These are phyloP conservation scores for Rhizopogon rudus DNA, from an alignment of 768 basidiomycete genomes.

Conservation along the genomic window DNA sequence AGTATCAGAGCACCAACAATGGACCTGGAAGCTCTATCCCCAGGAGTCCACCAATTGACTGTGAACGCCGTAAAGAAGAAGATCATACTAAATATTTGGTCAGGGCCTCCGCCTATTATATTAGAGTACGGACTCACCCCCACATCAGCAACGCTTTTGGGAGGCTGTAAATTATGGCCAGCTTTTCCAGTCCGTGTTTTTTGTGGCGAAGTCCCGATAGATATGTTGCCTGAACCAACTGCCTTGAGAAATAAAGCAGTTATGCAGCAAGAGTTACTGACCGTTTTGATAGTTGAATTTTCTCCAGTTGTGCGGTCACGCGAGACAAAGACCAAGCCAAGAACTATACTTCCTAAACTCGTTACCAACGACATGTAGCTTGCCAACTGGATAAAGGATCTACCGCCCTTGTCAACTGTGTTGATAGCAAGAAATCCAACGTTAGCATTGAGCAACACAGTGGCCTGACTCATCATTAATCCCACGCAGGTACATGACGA, in stretches of 20 bases:
- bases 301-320: conserved; percentile 32
- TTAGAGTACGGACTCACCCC: conserved; percentile 37
- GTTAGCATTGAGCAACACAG: conserved; percentile 54
- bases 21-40: conserved; percentile 7
- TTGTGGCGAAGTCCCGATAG: conserved; percentile 16
- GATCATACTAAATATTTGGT: conserved; percentile 16
- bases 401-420: conserved; percentile 26
- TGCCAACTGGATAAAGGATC: conserved; percentile 30
- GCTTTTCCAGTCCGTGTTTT: conserved; percentile 40
- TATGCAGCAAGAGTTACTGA: conserved; percentile 15
- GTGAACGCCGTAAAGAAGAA: conserved; percentile 24
- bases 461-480: conserved; percentile 32
- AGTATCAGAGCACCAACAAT: conserved; percentile 28
- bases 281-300: conserved; percentile 28
- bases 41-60: conserved; percentile 18
- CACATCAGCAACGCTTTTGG: conserved; percentile 56
- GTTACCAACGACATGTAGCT: conserved; percentile 40
- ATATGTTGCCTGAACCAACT: conserved; percentile 5
- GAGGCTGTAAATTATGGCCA: conserved; percentile 49
- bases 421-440: conserved; percentile 58
- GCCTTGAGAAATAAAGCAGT: not conserved
- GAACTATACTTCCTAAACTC: conserved; percentile 37
- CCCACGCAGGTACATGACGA: not conserved
- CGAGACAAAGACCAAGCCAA: conserved; percentile 38
- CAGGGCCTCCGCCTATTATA: not conserved